These are phyloP conservation scores for Tephrocybe sp. DNA, from an alignment of 768 basidiomycete species.

Conservation along the genomic window DNA sequence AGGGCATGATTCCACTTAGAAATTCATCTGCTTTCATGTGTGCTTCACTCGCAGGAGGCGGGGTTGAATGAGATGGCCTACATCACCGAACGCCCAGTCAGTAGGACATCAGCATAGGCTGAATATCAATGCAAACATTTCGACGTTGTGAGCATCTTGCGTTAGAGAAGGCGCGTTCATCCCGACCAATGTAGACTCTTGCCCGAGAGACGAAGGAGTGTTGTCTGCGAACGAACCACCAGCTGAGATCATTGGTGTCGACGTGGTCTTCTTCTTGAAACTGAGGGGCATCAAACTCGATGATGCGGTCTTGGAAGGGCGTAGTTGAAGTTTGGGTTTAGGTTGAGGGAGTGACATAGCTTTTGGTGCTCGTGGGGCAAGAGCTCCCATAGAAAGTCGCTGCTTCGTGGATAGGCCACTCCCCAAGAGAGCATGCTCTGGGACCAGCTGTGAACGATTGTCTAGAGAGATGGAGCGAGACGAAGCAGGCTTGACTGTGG, in stretches of 20 bases:
- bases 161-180: not conserved
- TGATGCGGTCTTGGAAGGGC: slow-evolving; percentile 5
- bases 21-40: slow-evolving; percentile 10
- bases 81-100: not conserved
- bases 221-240: slow-evolving; percentile 1
- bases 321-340: slow-evolving; percentile 9
- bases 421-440: slow-evolving; percentile 18
- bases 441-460: slow-evolving; percentile 18
- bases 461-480: slow-evolving; percentile 19
- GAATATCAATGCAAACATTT: not conserved
- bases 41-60: not conserved
- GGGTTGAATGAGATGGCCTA: not conserved
- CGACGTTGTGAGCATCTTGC: not conserved
- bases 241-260: slow-evolving; percentile 9
- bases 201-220: not conserved
- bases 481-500: slow-evolving; percentile 12
- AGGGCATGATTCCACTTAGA: slow-evolving; percentile 19
- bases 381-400: slow-evolving; percentile 41
- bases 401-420: slow-evolving; percentile 52
- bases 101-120: not conserved
- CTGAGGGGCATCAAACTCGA: slow-evolving; percentile 28
- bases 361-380: slow-evolving; percentile 37
- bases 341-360: slow-evolving; percentile 18
- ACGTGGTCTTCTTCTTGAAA: slow-evolving; percentile 41
- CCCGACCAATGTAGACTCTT: not conserved